Conservation (phyloP, 1,284 basidiomycete species). For the Phellopilus nigrolimitatus region DNA sequence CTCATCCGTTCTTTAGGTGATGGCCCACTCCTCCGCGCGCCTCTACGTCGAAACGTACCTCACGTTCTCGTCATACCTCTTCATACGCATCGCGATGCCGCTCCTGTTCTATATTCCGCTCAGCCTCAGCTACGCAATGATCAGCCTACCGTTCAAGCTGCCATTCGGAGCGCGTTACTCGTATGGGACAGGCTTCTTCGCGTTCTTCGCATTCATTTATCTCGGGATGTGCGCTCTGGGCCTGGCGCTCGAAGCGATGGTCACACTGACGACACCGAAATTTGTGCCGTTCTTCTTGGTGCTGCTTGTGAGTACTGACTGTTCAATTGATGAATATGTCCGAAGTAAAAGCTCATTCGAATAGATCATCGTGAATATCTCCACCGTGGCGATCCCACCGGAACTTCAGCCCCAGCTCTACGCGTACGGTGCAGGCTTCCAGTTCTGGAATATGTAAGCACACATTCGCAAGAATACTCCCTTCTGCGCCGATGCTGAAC, state of each 20-base stretch:
- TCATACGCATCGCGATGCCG: conserved; percentile 36
- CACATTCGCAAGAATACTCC: not conserved
- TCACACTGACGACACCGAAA: conserved; percentile 30
- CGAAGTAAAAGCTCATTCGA: conserved; percentile 22
- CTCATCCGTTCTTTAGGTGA: conserved; percentile 31
- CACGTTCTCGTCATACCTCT: conserved; percentile 34
- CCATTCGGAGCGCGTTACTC: conserved; percentile 35
- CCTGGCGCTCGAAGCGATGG: conserved; percentile 38
- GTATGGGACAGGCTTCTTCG: conserved; percentile 39
- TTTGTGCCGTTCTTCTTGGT: conserved; percentile 34
- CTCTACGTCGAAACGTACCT: conserved; percentile 40
- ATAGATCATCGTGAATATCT: conserved; percentile 42
- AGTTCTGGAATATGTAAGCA: conserved; percentile 33
- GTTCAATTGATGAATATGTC: conserved; percentile 17
- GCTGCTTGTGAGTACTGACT: conserved; percentile 25
- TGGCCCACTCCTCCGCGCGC: conserved; percentile 40
- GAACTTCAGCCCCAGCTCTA: conserved; percentile 43
- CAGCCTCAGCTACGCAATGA: conserved; percentile 40
- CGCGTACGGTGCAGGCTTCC: conserved; percentile 38
- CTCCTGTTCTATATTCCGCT: conserved; percentile 37
- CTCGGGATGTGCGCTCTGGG: conserved; percentile 34
- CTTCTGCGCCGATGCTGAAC: not conserved
- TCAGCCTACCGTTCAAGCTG: conserved; percentile 40
- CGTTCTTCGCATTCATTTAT: conserved; percentile 37
- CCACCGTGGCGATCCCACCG: conserved; percentile 37